Conservation (phyloP, 306 rosid species). For the Pachyrhizus erosus region DNA sequence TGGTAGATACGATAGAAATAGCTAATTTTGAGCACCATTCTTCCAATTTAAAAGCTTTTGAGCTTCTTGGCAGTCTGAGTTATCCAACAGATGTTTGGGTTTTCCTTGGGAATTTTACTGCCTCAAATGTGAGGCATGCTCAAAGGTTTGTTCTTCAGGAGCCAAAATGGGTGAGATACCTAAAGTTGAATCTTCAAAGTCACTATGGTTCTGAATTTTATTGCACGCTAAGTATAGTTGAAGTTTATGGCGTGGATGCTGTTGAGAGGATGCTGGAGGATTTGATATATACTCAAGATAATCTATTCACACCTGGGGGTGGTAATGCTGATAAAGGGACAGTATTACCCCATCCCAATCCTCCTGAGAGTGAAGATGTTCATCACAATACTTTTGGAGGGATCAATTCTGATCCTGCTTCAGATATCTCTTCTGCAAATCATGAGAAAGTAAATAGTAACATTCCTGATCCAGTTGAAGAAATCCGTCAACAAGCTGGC, state of each 20-base stretch:
- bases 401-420: constrained; percentile 47
- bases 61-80: constrained; percentile 77
- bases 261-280: constrained; percentile 98
- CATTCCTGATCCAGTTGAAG: constrained; percentile 74
- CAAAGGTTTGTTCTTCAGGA: constrained; percentile 76
- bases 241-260: constrained; percentile 92
- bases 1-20: constrained; percentile 82
- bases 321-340: constrained; percentile 59
- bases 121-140: constrained; percentile 81
- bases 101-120: constrained; percentile 80
- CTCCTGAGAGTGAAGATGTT: constrained; percentile 54
- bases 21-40: constrained; percentile 96
- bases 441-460: constrained; percentile 56
- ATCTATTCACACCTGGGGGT: constrained; percentile 51
- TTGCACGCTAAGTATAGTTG: constrained; percentile 84
- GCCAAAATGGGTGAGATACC: constrained; percentile 98
- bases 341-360: constrained; percentile 48
- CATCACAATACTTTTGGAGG: constrained; percentile 44
- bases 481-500: constrained; percentile 76
- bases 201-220: constrained; percentile 94
- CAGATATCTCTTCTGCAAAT: constrained; percentile 53
- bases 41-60: constrained; percentile 84
- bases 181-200: constrained; percentile 79
- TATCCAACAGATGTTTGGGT: constrained; percentile 92
- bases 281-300: constrained; percentile 70